phyloP scores from a whole-genome alignment of 495 filamentous ascomycete genomes.

The Extremus antarcticus region DNA sequence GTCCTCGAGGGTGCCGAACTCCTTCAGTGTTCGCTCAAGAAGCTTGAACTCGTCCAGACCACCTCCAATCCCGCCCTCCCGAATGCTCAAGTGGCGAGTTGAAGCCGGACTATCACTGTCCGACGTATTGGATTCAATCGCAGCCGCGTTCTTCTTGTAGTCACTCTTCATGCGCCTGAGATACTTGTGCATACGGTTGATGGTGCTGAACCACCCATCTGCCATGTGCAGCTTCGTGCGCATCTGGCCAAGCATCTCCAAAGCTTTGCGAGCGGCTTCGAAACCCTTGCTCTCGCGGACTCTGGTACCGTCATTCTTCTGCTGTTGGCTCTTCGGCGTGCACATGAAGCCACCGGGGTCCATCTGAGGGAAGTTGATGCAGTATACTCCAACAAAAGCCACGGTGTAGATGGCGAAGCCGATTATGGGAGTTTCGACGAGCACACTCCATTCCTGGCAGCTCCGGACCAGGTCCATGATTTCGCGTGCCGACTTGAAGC shows the following conservation, averaged over 20 bases:
- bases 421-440: constrained; percentile 71
- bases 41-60: constrained; percentile 64
- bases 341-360: constrained; percentile 55
- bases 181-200: constrained; percentile 57
- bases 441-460: constrained; percentile 56
- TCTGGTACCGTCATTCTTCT: constrained; percentile 7
- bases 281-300: constrained; percentile 27
- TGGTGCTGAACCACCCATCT: constrained; percentile 55
- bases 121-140: constrained; percentile 12
- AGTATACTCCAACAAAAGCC: constrained; percentile 62
- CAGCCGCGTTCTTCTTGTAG: constrained; percentile 31
- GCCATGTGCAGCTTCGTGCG: constrained; percentile 58
- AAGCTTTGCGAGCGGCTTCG: constrained; percentile 39
- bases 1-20: constrained; percentile 42
- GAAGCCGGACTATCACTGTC: constrained; percentile 18
- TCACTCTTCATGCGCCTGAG: constrained; percentile 54
- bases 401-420: constrained; percentile 75
- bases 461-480: constrained; percentile 67
- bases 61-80: constrained; percentile 47
- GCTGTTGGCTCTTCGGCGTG: not conserved
- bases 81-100: constrained; percentile 35
- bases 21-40: constrained; percentile 46
- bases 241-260: constrained; percentile 52
- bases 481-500: constrained; percentile 61
- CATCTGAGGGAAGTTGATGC: constrained; percentile 66